Evolutionary conservation across 371 early-diverging fungal species (phyloP).

Genomic region (Rhizopus sp.): DNA sequence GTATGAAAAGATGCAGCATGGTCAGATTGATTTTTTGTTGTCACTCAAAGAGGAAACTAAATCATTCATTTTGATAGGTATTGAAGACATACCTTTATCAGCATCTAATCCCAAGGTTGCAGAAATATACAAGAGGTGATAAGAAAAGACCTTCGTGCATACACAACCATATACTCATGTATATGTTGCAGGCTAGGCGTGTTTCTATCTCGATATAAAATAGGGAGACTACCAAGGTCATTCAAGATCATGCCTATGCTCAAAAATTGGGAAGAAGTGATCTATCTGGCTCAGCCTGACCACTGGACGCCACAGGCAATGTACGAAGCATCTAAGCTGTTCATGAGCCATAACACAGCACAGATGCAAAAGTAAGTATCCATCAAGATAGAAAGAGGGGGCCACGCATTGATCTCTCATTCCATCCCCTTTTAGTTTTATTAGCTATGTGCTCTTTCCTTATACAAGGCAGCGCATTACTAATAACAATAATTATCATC

Average conservation of each 20-base stretch:
- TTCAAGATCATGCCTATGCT: slow-evolving; percentile 94
- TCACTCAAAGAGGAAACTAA: neutral
- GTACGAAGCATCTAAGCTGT: slow-evolving; percentile 91
- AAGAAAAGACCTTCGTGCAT: neutral
- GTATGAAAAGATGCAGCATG: slow-evolving; percentile 1
- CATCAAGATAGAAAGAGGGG: neutral
- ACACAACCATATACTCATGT: neutral
- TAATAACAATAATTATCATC: slow-evolving; percentile 57
- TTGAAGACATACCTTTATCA: slow-evolving; percentile 7
- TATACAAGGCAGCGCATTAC: neutral
- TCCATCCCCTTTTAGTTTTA: neutral
- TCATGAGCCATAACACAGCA: slow-evolving; percentile 88
- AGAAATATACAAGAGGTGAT: slow-evolving; percentile 89
- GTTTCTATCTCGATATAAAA: slow-evolving; percentile 85
- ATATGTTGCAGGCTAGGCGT: slow-evolving; percentile 69
- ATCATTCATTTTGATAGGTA: neutral
- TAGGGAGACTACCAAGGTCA: slow-evolving; percentile 88
- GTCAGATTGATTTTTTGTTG: neutral
- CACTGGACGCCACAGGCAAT: slow-evolving; percentile 94
- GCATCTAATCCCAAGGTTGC: slow-evolving; percentile 83
- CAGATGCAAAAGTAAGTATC: slow-evolving; percentile 70
- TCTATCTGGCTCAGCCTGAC: slow-evolving; percentile 86
- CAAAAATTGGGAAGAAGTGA: slow-evolving; percentile 93
- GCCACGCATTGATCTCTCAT: slow-evolving; percentile 1
- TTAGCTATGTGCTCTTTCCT: neutral